phyloP scores from a whole-genome alignment of 1,284 basidiomycete species.

The Pisolithus thermaeus region DNA sequence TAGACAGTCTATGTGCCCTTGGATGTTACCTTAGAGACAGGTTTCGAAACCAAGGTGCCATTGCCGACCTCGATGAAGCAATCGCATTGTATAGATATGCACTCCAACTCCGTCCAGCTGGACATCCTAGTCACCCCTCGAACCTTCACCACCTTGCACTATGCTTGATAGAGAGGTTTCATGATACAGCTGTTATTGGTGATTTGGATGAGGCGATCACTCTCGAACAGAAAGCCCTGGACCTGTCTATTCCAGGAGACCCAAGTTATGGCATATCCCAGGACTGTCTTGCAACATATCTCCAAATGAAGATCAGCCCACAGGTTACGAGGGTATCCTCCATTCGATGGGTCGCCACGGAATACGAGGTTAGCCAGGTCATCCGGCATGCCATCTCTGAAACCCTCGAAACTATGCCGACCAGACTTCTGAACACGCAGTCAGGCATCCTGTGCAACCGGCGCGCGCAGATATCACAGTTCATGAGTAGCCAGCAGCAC shows the following conservation, averaged over 20 bases:
- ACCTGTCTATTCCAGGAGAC: neutral
- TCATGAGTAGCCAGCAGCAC: too few relatives aligned
- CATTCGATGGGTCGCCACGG: neutral
- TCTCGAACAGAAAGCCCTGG: neutral
- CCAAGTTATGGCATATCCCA: neutral
- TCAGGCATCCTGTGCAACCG: too few relatives aligned
- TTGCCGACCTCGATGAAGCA: neutral
- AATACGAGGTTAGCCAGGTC: too few relatives aligned
- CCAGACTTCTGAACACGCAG: too few relatives aligned
- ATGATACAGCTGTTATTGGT: too few relatives aligned
- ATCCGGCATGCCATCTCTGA: too few relatives aligned
- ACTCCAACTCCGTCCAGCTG: neutral
- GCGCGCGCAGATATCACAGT: too few relatives aligned
- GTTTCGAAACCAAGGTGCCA: too few relatives aligned
- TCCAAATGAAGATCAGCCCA: too few relatives aligned
- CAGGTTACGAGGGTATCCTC: neutral
- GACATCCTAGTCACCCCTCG: neutral
- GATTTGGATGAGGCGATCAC: neutral
- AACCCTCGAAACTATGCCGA: too few relatives aligned
- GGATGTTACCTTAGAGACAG: too few relatives aligned
- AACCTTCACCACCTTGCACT: neutral
- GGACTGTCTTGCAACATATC: neutral
- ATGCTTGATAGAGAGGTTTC: neutral
- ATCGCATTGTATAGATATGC: neutral
- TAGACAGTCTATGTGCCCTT: too few relatives aligned